phyloP scores from a whole-genome alignment of 2,329 filamentous ascomycete genomes.

The Mariannaea sp. region DNA sequence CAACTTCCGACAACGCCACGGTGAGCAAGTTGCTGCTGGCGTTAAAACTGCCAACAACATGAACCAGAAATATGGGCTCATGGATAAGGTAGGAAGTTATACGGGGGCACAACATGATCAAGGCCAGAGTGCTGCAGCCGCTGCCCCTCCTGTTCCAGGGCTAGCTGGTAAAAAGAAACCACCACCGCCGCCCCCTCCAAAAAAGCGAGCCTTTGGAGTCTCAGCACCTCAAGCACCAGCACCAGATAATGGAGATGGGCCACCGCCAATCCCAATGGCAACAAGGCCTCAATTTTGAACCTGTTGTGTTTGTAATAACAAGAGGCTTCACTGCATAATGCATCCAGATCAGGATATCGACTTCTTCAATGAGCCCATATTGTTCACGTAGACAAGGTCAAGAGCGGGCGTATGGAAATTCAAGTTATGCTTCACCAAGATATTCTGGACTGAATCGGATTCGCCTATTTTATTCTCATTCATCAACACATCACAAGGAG shows the following conservation, averaged over 20 bases:
- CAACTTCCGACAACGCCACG: conserved; percentile 72
- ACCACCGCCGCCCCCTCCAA: conserved; percentile 56
- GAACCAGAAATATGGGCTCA: conserved; percentile 65
- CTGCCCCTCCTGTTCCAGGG: conserved; percentile 22
- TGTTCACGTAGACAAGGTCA: background rate
- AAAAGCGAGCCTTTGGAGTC: conserved; percentile 53
- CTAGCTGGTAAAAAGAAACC: conserved; percentile 57
- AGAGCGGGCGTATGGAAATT: background rate
- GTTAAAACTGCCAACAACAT: conserved; percentile 60
- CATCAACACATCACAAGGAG: conserved; percentile 29
- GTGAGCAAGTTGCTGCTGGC: conserved; percentile 68
- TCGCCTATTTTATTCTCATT: conserved; percentile 29
- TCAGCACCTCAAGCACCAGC: conserved; percentile 11
- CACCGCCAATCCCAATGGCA: conserved; percentile 58
- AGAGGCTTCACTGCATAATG: conserved; percentile 23
- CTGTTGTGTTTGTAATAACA: background rate
- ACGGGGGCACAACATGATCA: conserved; percentile 28
- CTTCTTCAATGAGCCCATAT: background rate
- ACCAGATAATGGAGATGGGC: conserved; percentile 40
- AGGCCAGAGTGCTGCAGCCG: conserved; percentile 7
- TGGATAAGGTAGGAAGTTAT: conserved; percentile 44
- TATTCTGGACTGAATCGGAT: conserved; percentile 21
- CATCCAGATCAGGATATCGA: background rate
- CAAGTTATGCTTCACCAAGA: background rate
- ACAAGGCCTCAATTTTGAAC: conserved; percentile 54